Conservation (phyloP, 2,329 filamentous ascomycete species). For the Pseudopyricularia cyperi region DNA sequence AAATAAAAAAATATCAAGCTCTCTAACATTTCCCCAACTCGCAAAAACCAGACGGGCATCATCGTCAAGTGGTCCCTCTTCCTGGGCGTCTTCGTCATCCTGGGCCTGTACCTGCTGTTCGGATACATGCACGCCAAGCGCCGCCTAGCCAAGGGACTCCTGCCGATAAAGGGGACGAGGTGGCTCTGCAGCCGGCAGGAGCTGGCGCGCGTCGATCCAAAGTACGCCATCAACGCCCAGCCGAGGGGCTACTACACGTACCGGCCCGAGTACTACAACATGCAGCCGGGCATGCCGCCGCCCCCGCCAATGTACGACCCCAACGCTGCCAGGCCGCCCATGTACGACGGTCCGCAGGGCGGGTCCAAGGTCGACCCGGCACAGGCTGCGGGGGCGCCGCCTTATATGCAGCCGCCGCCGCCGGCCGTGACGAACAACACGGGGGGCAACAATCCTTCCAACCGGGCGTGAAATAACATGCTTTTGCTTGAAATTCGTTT, state of each 20-base stretch:
- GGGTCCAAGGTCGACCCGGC: conserved; percentile 39
- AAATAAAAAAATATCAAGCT: too few relatives aligned
- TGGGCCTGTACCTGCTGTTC: conserved; percentile 50
- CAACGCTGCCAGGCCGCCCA: conserved; percentile 33
- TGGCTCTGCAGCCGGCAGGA: conserved; percentile 37
- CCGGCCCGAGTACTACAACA: conserved; percentile 26
- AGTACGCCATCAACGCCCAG: conserved; percentile 29
- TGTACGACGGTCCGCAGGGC: conserved; percentile 38
- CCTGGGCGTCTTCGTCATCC: conserved; percentile 41
- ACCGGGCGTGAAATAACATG: background rate
- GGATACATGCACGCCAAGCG: conserved; percentile 59
- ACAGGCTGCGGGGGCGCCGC: conserved; percentile 17
- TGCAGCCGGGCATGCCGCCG: conserved; percentile 39
- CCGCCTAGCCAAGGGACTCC: conserved; percentile 51
- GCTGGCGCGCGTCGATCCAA: conserved; percentile 32
- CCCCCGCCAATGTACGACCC: conserved; percentile 47
- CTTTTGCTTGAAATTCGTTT: too few relatives aligned
- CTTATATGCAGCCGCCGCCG: conserved; percentile 21
- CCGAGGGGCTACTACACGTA: conserved; percentile 26
- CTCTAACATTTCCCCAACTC: background rate
- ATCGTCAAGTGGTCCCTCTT: conserved; percentile 64
- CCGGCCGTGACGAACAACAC: conserved; percentile 16
- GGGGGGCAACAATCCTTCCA: conserved; percentile 18
- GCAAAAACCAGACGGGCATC: conserved; percentile 40
- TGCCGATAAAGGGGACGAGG: conserved; percentile 56